Conservation (phyloP, 345 rosid genomes). For the Lenwebbia sp. region DNA sequence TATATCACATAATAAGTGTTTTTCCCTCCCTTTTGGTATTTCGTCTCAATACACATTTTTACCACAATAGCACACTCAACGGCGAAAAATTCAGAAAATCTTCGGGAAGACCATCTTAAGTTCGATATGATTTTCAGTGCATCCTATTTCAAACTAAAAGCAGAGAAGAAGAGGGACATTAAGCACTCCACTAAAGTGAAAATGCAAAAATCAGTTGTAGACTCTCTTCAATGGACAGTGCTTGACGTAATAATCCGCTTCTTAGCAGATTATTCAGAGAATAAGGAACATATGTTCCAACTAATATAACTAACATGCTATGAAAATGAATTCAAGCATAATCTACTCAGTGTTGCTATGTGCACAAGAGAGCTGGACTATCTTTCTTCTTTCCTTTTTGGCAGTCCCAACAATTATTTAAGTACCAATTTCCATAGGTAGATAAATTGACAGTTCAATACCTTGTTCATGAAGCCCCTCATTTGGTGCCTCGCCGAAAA, state of each 20-base stretch:
- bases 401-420: not conserved
- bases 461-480: slow-evolving; percentile 36
- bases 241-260: too few relatives aligned
- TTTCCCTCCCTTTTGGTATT: not conserved
- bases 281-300: not conserved
- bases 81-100: not conserved
- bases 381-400: not conserved
- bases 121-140: not conserved
- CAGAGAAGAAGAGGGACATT: not conserved
- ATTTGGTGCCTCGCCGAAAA: slow-evolving; percentile 12
- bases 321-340: not conserved
- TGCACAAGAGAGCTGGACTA: not conserved
- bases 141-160: not conserved
- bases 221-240: not conserved
- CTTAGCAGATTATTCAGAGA: not conserved
- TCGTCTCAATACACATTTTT: not conserved
- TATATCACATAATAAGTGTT: not conserved
- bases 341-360: not conserved
- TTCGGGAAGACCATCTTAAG: not conserved
- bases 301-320: not conserved
- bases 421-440: not conserved
- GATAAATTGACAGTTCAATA: slow-evolving; percentile 3
- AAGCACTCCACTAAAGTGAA: not conserved
- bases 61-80: not conserved
- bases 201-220: not conserved